Conservation (phyloP, 306 rosid species). For the Cucumis melo region DNA sequence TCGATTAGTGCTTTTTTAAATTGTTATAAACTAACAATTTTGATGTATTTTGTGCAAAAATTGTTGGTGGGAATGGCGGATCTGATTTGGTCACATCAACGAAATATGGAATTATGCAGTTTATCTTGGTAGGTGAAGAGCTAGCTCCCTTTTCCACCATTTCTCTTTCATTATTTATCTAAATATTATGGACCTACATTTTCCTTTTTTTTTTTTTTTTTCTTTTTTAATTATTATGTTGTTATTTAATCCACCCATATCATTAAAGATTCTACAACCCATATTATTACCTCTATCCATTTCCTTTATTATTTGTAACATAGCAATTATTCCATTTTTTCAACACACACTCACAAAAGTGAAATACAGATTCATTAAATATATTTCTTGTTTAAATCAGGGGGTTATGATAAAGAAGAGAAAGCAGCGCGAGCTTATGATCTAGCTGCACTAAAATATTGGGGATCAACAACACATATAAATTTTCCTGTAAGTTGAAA, state of each 20-base stretch:
- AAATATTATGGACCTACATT: conserved; percentile 11
- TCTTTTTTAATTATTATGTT: background rate
- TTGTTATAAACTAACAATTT: background rate
- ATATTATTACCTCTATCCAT: background rate
- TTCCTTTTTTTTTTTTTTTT: background rate
- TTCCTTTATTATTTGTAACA: background rate
- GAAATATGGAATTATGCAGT: conserved; percentile 29
- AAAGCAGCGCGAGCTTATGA: conserved; percentile 97
- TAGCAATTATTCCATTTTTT: background rate
- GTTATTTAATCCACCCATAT: background rate
- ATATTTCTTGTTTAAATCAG: conserved; percentile 26
- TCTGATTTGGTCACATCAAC: conserved; percentile 1
- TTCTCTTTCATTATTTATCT: conserved; percentile 13
- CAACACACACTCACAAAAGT: too few species aligned
- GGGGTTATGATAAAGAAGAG: conserved; percentile 98
- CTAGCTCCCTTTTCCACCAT: conserved; percentile 11
- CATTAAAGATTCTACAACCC: background rate
- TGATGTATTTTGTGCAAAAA: background rate
- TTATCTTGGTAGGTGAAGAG: conserved; percentile 80
- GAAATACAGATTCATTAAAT: background rate
- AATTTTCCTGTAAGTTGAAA: conserved; percentile 68
- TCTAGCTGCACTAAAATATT: conserved; percentile 95
- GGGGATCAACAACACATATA: conserved; percentile 97
- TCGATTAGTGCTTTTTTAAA: too few species aligned
- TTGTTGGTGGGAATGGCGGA: conserved; percentile 1